Percentiles rank a stretch among this genome's conserved stretches.
These are phyloP conservation scores for Ceratobasidium sp. DNA, from an alignment of 1,284 basidiomycete species.

Conservation along the genomic window DNA sequence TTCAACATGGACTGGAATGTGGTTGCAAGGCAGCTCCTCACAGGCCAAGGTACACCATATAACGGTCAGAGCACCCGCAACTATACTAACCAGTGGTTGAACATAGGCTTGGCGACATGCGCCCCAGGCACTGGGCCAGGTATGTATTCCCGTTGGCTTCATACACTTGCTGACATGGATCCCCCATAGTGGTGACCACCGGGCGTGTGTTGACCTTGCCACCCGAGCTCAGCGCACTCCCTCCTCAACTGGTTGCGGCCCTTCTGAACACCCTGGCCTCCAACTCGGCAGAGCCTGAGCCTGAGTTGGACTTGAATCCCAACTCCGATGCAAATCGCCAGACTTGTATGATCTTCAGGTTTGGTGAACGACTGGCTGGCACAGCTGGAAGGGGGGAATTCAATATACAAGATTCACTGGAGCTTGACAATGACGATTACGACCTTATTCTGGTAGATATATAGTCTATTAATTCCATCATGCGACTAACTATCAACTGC, in stretches of 20 bases:
- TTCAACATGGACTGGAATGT: too few species aligned
- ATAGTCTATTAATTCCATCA: not conserved
- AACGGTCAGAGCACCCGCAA: too few species aligned
- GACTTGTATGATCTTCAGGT: not conserved
- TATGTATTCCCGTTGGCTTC: too few species aligned
- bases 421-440: not conserved
- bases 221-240: not conserved
- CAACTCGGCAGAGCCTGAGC: not conserved
- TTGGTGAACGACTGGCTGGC: not conserved
- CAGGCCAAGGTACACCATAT: too few species aligned
- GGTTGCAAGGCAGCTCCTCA: too few species aligned
- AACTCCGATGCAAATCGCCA: not conserved
- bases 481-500: not conserved
- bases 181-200: not conserved
- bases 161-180: not conserved
- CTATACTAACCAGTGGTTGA: too few species aligned
- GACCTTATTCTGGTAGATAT: not conserved
- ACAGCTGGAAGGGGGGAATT: not conserved
- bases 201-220: not conserved
- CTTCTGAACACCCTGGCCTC: not conserved
- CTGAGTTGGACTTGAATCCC: not conserved
- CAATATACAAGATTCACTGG: not conserved
- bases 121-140: too few species aligned
- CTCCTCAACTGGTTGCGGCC: not conserved
- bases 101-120: too few species aligned